Evolutionary conservation across 306 rosid species (phyloP).

Genomic region (Gastrolobium bilobum): DNA sequence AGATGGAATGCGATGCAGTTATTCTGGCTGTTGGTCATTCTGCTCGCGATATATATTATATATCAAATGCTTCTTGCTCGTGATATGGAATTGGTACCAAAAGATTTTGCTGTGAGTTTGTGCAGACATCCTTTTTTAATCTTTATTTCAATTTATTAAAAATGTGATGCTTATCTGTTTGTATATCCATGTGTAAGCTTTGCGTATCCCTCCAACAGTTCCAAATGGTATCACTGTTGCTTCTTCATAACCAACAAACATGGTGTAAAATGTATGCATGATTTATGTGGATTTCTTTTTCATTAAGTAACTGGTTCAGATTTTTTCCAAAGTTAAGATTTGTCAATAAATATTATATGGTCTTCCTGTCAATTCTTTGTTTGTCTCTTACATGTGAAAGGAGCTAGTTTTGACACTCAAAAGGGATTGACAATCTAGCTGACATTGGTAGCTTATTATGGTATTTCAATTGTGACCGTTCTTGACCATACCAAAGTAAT

Average conservation of each 20-base stretch:
- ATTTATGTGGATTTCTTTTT: constrained; percentile 21
- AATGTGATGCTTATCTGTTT: constrained; percentile 11
- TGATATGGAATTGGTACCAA: constrained; percentile 77
- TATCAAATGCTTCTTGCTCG: constrained; percentile 87
- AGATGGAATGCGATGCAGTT: constrained; percentile 78
- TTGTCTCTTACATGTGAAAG: constrained; percentile 8
- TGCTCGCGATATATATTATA: constrained; percentile 91
- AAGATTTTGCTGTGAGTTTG: constrained; percentile 91
- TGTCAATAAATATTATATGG: not conserved
- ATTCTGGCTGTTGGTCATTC: constrained; percentile 98
- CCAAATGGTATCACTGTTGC: constrained; percentile 9
- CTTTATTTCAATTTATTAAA: constrained; percentile 37
- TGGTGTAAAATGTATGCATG: not conserved
- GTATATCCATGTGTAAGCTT: not conserved
- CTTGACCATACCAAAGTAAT: constrained; percentile 20
- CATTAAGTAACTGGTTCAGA: not conserved
- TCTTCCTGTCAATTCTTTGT: not conserved
- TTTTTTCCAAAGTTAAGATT: constrained; percentile 9
- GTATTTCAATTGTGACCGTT: not conserved
- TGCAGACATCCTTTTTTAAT: constrained; percentile 28
- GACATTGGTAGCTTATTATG: not conserved
- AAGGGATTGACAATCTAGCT: too few relatives aligned
- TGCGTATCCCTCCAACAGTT: constrained; percentile 30
- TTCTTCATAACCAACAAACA: constrained; percentile 12
- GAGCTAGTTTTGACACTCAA: constrained; percentile 11